Evolutionary conservation across 345 rosid genomes (phyloP), one percentile per base, ranked within the genome.

Genomic region (Carallia brachiata): DNA sequence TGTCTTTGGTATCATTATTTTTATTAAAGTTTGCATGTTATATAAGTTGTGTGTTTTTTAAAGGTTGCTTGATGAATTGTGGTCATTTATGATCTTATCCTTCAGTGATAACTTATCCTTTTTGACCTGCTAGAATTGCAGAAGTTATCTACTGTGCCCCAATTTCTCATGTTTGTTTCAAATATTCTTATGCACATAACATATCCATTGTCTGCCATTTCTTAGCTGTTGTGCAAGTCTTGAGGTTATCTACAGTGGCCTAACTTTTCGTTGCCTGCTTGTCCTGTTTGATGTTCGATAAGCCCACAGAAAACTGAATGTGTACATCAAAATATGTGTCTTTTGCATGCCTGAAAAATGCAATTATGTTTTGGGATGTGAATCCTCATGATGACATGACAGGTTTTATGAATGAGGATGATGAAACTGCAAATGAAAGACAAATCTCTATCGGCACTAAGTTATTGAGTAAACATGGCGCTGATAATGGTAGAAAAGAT

Each of bases 371-470:
- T 52, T 23, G 18, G 5, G 61, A 66, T 78, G 36, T 78, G 66
- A 65, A 53, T 81, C 62, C 39, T 31, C 18, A 13, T 66, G 57
- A 36, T 75, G n/a, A 34, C 27, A 52, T 76, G 58, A 70, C 73
- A 81, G 91, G 81, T 78, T 72, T 68, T 55, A 55, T 66, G 19
- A 64, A 77, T 71, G 87, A 83, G 68, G 86, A 75, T 68, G 79
- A 80, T 71, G 78, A 81, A 74, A 79, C 60, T 75, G 90, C 56
- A 56, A 76, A 66, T 72, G 80, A 54, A 52, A 50, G 62, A 77
- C 52, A 75, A 77, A 64, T 61, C 30, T n/a, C 48, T 64, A 48
- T 52, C 75, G 67, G 64, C 30, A 23, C 62, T 53, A 61, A 31
- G 32, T 63, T 82, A 66, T 50, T 70, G 63, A n/a, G 52, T 70